Base-by-base conservation (phyloP, 768 basidiomycete genomes). In the Clitopilus passeckerianus region DNA sequence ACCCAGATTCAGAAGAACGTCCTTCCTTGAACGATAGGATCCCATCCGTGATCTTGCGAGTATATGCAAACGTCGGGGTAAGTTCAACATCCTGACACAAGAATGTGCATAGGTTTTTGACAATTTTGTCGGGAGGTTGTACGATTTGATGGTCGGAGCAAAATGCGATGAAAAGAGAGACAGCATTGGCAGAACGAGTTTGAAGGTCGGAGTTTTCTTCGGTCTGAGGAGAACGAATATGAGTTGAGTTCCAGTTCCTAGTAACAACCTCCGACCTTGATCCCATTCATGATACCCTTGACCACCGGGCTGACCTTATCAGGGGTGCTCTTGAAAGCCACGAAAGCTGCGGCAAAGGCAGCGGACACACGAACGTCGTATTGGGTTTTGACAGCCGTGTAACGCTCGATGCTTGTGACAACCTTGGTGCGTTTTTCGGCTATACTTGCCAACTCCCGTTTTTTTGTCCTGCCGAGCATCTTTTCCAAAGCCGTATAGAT, bases 91-190 rank as follows among this genome's bases (percentile, higher is more conserved):
- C 97, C 66, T 94, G 92, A 68, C 96, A 98, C 5, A 98, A 77
- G 74, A 98, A 98, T 0, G 93, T 95, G 76, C 93, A 96, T 7
- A 98, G 84, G 69, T 99, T 99, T 76, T 93, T 94, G 63, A 98
- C 86, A 59, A 99, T 93, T 78, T 99, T 99, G 66, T 95, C 93
- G 1, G 91, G 90, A 2, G 96, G 95, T 67, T 95, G 93, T 33
- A 80, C 71, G 54, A 93, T 85, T 50, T 85, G 81, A 69, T 83
- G 86, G 66, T 77, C 76, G 2, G 86, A 80, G 71, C 93, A 97
- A 68, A 93, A 92, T 59, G 88, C 86, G 63, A 98, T 84, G 73
- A 99, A 95, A 5, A 86, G 82, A 5, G 95, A 90, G 15, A 98
- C 90, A 0, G 94, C 87, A 0, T 77, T 77, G 0, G 96, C 96